Evolutionary conservation across 2,329 filamentous ascomycete species (phyloP), one percentile per base, ranked within the genome.

Genomic region (Verticillium tricorpus): DNA sequence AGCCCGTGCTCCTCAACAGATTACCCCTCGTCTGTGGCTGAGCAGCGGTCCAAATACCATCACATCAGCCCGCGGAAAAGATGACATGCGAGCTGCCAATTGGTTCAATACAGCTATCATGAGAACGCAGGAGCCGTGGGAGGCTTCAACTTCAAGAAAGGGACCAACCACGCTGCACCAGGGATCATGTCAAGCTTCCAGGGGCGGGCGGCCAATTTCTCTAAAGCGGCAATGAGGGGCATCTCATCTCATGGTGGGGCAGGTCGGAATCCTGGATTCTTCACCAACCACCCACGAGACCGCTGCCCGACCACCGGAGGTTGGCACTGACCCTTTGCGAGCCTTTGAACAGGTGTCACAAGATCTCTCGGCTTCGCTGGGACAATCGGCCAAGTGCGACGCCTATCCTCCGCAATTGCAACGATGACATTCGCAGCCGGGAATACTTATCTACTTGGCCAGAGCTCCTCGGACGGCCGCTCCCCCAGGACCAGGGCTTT

Each of bases 161-260:
- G n/a, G n/a, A 50, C 45, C 45, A 50, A 50, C 45, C 45, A 14
- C 45, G 45, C 19, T 50, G 45, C 19, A 50, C 12, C 45, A 50
- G 45, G 45, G 45, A 50, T 50, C 45, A 50, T 50, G 45, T 50
- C 45, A n/a, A 50, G 45, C 45, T 50, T 50, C 45, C 22, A 50
- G 45, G n/a, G 55, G 55, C 31, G 55, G 55, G 31, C 34, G 62
- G 55, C 61, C 62, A 59, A 60, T 58, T 9, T 62, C 87, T 65
- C 45, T 88, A 86, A 56, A 90, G 84, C 54, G 89, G 87, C 66
- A 89, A 90, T 12, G 88, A n/a, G 78, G 83, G 70, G 85, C 90
- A 66, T 79, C 79, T 12, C 78, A 79, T 31, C 82, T 79, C 15
- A 83, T 74, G 61, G 85, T 82, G 52, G 89, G 80, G 71, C 89